Evolutionary conservation across 2,329 filamentous ascomycete genomes (phyloP).

Genomic region (Dothideomycetidae sp.): DNA sequence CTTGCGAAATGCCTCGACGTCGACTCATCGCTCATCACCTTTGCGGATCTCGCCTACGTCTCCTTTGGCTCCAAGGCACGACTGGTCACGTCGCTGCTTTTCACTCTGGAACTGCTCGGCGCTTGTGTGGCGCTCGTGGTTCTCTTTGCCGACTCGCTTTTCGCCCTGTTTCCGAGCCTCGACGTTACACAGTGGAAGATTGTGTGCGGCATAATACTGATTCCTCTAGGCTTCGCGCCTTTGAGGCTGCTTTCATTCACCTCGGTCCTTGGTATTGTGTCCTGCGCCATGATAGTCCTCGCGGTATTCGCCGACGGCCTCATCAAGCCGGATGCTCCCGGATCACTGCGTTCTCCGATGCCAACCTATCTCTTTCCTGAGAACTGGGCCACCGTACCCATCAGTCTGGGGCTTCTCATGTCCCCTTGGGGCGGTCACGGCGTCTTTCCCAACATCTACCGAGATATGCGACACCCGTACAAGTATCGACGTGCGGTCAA

Average conservation of each 20-base stretch:
- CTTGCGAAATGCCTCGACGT: conserved; percentile 80
- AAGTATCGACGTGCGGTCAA: conserved; percentile 65
- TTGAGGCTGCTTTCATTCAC: conserved; percentile 76
- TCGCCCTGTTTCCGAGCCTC: conserved; percentile 59
- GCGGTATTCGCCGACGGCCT: conserved; percentile 79
- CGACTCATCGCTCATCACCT: conserved; percentile 75
- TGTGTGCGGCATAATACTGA: conserved; percentile 60
- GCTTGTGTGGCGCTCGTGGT: conserved; percentile 82
- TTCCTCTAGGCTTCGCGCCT: conserved; percentile 74
- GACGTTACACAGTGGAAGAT: conserved; percentile 68
- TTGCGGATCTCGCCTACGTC: conserved; percentile 83
- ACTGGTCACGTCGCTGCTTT: conserved; percentile 68
- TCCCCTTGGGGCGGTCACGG: conserved; percentile 59
- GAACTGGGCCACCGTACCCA: conserved; percentile 74
- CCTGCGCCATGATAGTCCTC: conserved; percentile 72
- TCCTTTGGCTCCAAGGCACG: conserved; percentile 75
- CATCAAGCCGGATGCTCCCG: conserved; percentile 62
- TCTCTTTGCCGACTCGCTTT: conserved; percentile 86
- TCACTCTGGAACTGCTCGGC: conserved; percentile 73
- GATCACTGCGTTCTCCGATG: conserved; percentile 70
- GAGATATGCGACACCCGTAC: conserved; percentile 66
- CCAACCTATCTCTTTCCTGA: conserved; percentile 67
- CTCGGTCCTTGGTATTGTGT: conserved; percentile 83
- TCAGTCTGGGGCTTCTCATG: conserved; percentile 84
- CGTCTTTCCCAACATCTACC: conserved; percentile 75